phyloP scores from a whole-genome alignment of 2,329 filamentous ascomycete genomes.

The Fulvia fulva region DNA sequence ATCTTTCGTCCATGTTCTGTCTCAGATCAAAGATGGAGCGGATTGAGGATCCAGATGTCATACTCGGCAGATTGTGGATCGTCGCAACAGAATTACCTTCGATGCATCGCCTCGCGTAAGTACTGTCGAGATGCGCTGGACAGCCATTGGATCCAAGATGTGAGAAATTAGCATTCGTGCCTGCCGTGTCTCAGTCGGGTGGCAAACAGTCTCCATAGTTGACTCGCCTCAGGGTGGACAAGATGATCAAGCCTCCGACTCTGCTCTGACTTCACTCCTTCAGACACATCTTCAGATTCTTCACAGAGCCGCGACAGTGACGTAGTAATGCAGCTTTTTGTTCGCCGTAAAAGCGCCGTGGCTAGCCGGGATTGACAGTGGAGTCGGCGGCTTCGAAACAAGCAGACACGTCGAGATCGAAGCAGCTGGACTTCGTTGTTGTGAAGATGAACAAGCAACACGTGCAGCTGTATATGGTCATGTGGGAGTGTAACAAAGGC shows the following conservation, averaged over 20 bases:
- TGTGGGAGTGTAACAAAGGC: neutral
- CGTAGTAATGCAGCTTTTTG: neutral
- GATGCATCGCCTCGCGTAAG: neutral
- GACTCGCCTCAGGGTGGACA: neutral
- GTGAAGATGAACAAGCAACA: neutral
- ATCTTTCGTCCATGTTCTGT: neutral
- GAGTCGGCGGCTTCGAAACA: conserved; percentile 1
- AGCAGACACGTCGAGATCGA: neutral
- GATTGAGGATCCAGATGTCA: neutral
- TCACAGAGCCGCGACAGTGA: neutral
- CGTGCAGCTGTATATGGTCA: neutral
- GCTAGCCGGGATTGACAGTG: neutral
- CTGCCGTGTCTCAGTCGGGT: neutral
- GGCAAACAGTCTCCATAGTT: neutral
- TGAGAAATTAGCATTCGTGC: conserved; percentile 2
- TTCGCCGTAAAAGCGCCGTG: neutral
- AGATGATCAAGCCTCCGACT: neutral
- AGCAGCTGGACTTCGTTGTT: neutral
- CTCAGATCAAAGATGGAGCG: neutral
- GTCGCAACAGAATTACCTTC: neutral
- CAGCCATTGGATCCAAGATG: neutral
- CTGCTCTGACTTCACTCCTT: neutral
- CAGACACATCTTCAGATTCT: neutral
- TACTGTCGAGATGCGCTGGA: too few species aligned
- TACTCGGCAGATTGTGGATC: neutral